Percentiles rank a stretch among this genome's conserved stretches.
Evolutionary conservation across 2,329 filamentous ascomycete genomes (phyloP).

Genomic region (Thermoascus crustaceus): DNA sequence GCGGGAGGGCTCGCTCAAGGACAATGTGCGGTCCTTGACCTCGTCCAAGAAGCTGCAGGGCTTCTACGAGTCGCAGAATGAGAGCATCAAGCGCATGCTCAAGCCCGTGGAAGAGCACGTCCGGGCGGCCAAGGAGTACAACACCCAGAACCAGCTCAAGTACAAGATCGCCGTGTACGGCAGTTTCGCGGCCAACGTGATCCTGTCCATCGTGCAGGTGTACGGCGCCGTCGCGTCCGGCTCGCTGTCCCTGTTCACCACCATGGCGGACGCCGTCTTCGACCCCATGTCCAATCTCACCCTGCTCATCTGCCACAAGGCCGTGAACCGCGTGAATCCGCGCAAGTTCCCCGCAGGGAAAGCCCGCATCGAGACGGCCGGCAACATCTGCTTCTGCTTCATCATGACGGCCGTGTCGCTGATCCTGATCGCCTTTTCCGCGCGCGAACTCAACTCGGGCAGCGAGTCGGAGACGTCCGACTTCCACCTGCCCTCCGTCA

Average conservation of each 20-base stretch:
- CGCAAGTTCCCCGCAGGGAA: conserved; percentile 85
- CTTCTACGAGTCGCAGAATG: conserved; percentile 89
- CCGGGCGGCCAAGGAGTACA: conserved; percentile 69
- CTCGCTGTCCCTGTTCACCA: conserved; percentile 94
- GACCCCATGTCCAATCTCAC: conserved; percentile 85
- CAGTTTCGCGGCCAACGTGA: conserved; percentile 68
- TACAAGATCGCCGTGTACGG: conserved; percentile 55
- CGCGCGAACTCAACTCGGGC: conserved; percentile 55
- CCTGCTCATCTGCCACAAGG: conserved; percentile 77
- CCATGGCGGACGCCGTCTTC: conserved; percentile 92
- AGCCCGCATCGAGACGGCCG: conserved; percentile 86
- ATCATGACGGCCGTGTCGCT: conserved; percentile 89
- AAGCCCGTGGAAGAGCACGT: conserved; percentile 90
- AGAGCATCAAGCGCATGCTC: conserved; percentile 82
- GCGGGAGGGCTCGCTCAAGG: conserved; percentile 43
- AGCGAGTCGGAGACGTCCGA: conserved; percentile 45
- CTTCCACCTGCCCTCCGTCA: conserved; percentile 75
- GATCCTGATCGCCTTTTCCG: conserved; percentile 84
- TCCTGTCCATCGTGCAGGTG: conserved; percentile 71
- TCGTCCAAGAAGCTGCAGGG: conserved; percentile 54
- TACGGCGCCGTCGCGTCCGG: conserved; percentile 81
- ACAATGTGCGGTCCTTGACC: conserved; percentile 11
- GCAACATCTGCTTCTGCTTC: conserved; percentile 94
- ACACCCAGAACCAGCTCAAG: conserved; percentile 67
- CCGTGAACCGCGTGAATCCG: conserved; percentile 78